Base-by-base conservation (phyloP, 257 asterid species). In the Sherardia arvensis region DNA sequence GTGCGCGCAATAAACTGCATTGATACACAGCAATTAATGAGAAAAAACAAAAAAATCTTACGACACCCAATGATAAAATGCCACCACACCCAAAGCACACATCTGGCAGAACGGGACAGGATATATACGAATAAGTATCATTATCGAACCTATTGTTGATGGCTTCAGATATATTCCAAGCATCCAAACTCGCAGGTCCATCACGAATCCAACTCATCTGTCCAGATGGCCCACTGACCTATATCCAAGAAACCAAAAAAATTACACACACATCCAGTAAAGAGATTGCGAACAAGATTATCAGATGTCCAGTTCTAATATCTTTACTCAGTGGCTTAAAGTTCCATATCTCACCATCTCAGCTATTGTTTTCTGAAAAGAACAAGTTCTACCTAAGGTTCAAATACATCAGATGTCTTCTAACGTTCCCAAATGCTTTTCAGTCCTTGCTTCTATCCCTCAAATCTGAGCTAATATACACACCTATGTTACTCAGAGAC, bases 181-280 rank as follows among this genome's bases (percentile, higher is more conserved):
- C 74, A 58, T 83, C 85, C 66, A 92, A 70, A 77, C 95, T 79
- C 68, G 74, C 86, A 69, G 98, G 97, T 64, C 97, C 95, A 66
- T 79, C 64, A 71, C 95, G 88, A 76, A 89, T 89, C 98, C 98
- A 92, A 69, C 77, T 75, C 98, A 89, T 89, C 76, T 85, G 95
- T 72, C 97, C 97, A 11, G 97, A 89, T 64, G 96, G 98, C 65
- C 98, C 97, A 63, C 84, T 77, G 71, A 92, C 97, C 96, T 91
- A 76, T 62, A 67, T 53, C 79, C 63, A 1, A 47, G 30, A 10
- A 29, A 49, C n/a, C 11, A 6, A 0, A 7, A 25, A 49, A 1
- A 49, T 21, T 6, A 49, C 10, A 20, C 1, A 45, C 53, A 45
- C n/a, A 15, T 8, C 3, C 1, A 0, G 18, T 45, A 1, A 45